phyloP scores from a whole-genome alignment of 1,284 basidiomycete species.

The Sporisorium graminicola region DNA sequence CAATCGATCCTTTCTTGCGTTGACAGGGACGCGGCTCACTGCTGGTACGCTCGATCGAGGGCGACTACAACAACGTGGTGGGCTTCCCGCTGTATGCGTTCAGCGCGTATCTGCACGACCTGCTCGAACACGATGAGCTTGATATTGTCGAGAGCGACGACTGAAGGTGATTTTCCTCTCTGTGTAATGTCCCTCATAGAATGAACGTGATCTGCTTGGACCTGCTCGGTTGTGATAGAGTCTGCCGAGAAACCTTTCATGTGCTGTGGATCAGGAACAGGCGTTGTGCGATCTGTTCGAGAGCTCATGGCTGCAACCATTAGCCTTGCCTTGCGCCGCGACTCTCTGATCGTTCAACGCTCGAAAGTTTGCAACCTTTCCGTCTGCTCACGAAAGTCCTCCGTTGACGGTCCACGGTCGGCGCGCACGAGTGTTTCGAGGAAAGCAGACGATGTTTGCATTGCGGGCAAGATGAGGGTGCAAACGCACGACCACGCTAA shows the following conservation, averaged over 20 bases:
- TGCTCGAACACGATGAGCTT: conserved; percentile 65
- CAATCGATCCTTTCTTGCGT: too few relatives aligned
- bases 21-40: conserved; percentile 80
- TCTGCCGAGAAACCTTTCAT: neutral
- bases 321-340: too few relatives aligned
- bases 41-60: conserved; percentile 85
- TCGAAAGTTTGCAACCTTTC: too few relatives aligned
- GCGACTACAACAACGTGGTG: conserved; percentile 92
- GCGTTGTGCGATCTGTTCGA: too few relatives aligned
- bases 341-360: too few relatives aligned
- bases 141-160: conserved; percentile 54
- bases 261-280: too few relatives aligned
- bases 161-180: neutral
- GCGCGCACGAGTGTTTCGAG: neutral
- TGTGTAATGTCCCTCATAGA: too few relatives aligned
- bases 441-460: neutral
- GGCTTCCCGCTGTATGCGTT: conserved; percentile 78
- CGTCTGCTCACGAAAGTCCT: neutral
- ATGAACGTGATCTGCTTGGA: neutral
- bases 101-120: conserved; percentile 56
- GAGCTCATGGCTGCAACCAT: too few relatives aligned
- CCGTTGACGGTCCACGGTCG: neutral
- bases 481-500: too few relatives aligned
- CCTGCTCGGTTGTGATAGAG: neutral
- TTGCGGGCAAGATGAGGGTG: neutral